Evolutionary conservation across 345 rosid species (phyloP).

Genomic region (Psidium guajava): DNA sequence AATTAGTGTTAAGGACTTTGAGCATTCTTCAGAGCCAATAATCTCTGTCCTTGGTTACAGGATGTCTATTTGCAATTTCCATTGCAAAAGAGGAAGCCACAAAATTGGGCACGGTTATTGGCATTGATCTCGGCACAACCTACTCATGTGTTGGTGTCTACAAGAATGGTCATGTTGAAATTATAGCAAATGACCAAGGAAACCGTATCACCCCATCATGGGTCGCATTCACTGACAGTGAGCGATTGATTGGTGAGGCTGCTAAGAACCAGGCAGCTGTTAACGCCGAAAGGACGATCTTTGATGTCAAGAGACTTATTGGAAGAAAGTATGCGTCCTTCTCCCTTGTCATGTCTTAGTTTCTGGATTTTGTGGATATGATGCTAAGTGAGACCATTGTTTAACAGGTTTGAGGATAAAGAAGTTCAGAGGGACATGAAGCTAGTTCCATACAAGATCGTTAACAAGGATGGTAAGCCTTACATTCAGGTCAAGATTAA

Average conservation of each 20-base stretch:
- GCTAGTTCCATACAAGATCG: constrained; percentile 84
- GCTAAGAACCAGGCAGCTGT: constrained; percentile 97
- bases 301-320: constrained; percentile 89
- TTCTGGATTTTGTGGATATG: not conserved
- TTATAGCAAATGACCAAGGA: constrained; percentile 97
- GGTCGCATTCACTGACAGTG: constrained; percentile 91
- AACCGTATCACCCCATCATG: constrained; percentile 97
- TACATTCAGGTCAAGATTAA: constrained; percentile 79
- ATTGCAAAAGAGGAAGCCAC: constrained; percentile 59
- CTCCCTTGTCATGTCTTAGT: not conserved
- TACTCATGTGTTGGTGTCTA: constrained; percentile 98
- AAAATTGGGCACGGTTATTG: constrained; percentile 86
- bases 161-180: constrained; percentile 93
- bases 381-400: not conserved
- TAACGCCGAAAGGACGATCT: constrained; percentile 76
- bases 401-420: constrained; percentile 68
- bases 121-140: constrained; percentile 94
- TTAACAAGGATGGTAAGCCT: constrained; percentile 89
- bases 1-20: not conserved
- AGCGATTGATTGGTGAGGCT: constrained; percentile 95
- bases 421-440: constrained; percentile 95
- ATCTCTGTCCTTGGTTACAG: constrained; percentile 9
- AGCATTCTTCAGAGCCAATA: not conserved
- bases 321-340: constrained; percentile 67
- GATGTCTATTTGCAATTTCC: constrained; percentile 49